These are phyloP conservation scores for Sanghuangporus sanghuang DNA, from an alignment of 1,284 basidiomycete genomes.

Conservation along the genomic window DNA sequence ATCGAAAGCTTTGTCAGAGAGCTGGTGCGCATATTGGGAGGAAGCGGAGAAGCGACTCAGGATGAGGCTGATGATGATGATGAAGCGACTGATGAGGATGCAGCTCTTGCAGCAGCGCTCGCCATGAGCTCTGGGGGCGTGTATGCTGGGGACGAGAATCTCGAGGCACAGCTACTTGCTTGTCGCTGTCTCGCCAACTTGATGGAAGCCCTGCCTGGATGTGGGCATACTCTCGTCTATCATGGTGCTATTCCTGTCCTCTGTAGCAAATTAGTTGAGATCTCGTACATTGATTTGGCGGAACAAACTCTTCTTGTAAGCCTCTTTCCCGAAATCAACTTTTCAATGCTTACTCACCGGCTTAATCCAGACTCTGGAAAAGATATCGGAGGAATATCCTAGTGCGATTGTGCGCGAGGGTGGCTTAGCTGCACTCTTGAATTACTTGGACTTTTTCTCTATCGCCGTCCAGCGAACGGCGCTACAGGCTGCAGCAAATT, in stretches of 20 bases:
- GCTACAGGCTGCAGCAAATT: slow-evolving; percentile 93
- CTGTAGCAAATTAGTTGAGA: slow-evolving; percentile 93
- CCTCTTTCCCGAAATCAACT: slow-evolving; percentile 23
- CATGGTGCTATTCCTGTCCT: slow-evolving; percentile 92
- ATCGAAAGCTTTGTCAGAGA: slow-evolving; percentile 91
- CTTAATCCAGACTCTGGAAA: slow-evolving; percentile 79
- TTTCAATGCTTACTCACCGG: slow-evolving; percentile 23
- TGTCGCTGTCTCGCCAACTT: slow-evolving; percentile 93
- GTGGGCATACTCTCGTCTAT: slow-evolving; percentile 91
- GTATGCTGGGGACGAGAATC: slow-evolving; percentile 77
- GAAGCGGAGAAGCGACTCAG: slow-evolving; percentile 48
- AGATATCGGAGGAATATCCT: slow-evolving; percentile 94
- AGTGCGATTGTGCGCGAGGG: slow-evolving; percentile 92
- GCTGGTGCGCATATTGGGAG: slow-evolving; percentile 88
- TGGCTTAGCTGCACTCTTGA: slow-evolving; percentile 84
- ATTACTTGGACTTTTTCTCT: slow-evolving; percentile 95
- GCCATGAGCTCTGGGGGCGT: slow-evolving; percentile 65
- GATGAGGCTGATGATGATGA: slow-evolving; percentile 55
- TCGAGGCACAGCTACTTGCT: slow-evolving; percentile 88
- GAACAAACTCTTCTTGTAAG: slow-evolving; percentile 94
- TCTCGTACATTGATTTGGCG: slow-evolving; percentile 93
- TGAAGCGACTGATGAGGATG: slow-evolving; percentile 69
- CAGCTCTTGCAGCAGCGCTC: slow-evolving; percentile 77
- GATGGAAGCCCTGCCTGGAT: slow-evolving; percentile 93
- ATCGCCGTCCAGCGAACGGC: slow-evolving; percentile 95